Base-by-base conservation (phyloP, 1,284 basidiomycete species). In the Marasmius tenuissimus region DNA sequence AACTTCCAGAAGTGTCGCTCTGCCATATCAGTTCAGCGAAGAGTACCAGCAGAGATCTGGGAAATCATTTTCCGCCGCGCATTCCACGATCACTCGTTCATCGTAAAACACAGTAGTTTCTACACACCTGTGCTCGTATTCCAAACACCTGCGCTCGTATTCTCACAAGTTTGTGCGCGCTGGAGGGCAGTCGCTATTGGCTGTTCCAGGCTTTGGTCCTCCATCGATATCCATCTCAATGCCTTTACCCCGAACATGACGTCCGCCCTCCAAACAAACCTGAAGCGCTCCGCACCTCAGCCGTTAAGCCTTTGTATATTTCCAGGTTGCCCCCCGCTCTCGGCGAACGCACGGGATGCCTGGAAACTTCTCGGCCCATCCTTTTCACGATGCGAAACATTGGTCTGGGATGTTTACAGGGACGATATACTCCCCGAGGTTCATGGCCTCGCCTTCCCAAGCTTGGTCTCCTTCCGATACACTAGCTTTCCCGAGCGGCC, bases 1-100 rank as follows among this genome's bases (percentile, higher is more conserved):
- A 91, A 62, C 92, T 93, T 69, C 93, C 93, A 0, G 93, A 92
- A 0, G 93, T 94, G 50, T 94, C 45, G 45, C 45, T 10, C 7
- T 47, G 16, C 16, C 20, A 20, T 47, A 8, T 47, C 45, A 18
- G 11, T n/a, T 47, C 45, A 47, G 45, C 45, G 14, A n/a, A 47
- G 16, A n/a, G 11, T 47, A 8, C 45, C 45, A 8, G 16, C 20
- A 8, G 45, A 47, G 45, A 16, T 47, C 20, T 47, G 45, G 45
- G 16, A 47, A 14, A 20, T 18, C 16, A 47, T 47, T n/a, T 47
- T 47, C 16, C 5, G n/a, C 5, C 8, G 7, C 20, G 45, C 27
- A 27, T 2, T 27, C 27, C 27, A 27, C 27, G 27, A 27, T 27
- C 4, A 27, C 27, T 27, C 27, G 27, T 27, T 27, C 27, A 27